Conservation (phyloP, 2,329 filamentous ascomycete species). For the Fusarium graminum region DNA sequence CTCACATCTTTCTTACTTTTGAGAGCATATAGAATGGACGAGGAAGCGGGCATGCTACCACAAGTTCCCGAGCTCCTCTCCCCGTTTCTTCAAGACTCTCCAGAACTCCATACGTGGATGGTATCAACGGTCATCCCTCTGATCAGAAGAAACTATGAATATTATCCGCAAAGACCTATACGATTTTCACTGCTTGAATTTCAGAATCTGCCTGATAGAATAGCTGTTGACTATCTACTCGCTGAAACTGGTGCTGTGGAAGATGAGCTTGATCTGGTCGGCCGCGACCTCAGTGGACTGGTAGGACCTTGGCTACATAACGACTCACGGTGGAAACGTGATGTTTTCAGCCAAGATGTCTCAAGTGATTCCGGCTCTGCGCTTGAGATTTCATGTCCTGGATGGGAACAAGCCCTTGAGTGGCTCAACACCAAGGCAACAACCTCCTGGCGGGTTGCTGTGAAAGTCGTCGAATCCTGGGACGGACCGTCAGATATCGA, state of each 20-base stretch:
- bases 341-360: slow-evolving; percentile 16
- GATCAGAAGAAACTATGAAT: slow-evolving; percentile 76
- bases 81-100: slow-evolving; percentile 74
- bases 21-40: slow-evolving; percentile 76
- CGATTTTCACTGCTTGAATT: slow-evolving; percentile 72
- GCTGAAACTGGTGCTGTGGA: slow-evolving; percentile 64
- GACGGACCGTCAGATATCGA: slow-evolving; percentile 79
- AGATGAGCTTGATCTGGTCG: slow-evolving; percentile 59
- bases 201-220: slow-evolving; percentile 68
- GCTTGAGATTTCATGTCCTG: slow-evolving; percentile 60
- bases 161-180: slow-evolving; percentile 68
- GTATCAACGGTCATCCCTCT: slow-evolving; percentile 77
- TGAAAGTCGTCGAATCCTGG: slow-evolving; percentile 77
- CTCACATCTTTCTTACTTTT: slow-evolving; percentile 75
- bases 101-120: slow-evolving; percentile 75
- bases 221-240: slow-evolving; percentile 72
- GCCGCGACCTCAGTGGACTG: slow-evolving; percentile 75
- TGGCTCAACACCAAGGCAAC: slow-evolving; percentile 75
- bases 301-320: slow-evolving; percentile 81
- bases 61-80: slow-evolving; percentile 75
- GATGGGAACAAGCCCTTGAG: slow-evolving; percentile 76
- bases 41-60: slow-evolving; percentile 78
- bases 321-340: slow-evolving; percentile 66
- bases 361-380: slow-evolving; percentile 48
- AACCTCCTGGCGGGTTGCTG: slow-evolving; percentile 71